A percentile compares a stretch with the other conserved stretches of the same genome.
Evolutionary conservation across 768 basidiomycete species (phyloP).

Genomic region (Guyanaporus albipodus): DNA sequence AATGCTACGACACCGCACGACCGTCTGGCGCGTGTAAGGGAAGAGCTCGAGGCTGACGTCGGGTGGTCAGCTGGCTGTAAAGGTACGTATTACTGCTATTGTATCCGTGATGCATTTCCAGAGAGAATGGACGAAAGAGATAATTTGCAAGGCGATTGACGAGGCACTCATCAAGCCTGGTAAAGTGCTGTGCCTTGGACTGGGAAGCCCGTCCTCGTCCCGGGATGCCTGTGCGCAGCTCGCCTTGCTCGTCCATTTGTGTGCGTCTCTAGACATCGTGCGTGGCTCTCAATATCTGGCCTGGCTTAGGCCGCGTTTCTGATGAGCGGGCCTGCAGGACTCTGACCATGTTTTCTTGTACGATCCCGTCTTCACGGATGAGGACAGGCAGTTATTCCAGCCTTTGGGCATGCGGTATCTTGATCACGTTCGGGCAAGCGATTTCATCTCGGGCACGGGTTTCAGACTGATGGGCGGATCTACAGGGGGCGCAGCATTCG

Average conservation of each 20-base stretch:
- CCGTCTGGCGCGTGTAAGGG: conserved; percentile 40
- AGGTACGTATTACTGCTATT: conserved; percentile 41
- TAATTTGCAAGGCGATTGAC: conserved; percentile 34
- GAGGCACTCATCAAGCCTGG: conserved; percentile 20
- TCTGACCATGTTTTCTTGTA: conserved; percentile 48
- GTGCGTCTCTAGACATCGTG: conserved; percentile 55
- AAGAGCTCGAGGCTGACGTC: conserved; percentile 42
- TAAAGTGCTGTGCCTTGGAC: conserved; percentile 62
- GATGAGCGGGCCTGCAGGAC: conserved; percentile 36
- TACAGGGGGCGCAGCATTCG: conserved; percentile 33
- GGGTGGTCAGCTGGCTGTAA: conserved; percentile 55
- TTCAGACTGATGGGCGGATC: conserved; percentile 8
- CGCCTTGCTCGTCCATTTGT: conserved; percentile 56
- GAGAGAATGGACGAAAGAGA: conserved; percentile 27
- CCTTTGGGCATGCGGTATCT: conserved; percentile 33
- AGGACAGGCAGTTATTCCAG: conserved; percentile 51
- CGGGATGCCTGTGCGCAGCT: conserved; percentile 64
- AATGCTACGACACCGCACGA: conserved; percentile 34
- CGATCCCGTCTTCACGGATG: conserved; percentile 71
- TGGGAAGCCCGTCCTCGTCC: conserved; percentile 68
- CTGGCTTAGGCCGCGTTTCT: conserved; percentile 9
- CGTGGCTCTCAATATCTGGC: conserved; percentile 32
- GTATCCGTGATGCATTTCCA: conserved; percentile 1
- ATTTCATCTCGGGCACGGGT: conserved; percentile 8
- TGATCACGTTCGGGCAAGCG: conserved; percentile 50